phyloP scores from a whole-genome alignment of 768 basidiomycete species.

The Collybia sp. region DNA sequence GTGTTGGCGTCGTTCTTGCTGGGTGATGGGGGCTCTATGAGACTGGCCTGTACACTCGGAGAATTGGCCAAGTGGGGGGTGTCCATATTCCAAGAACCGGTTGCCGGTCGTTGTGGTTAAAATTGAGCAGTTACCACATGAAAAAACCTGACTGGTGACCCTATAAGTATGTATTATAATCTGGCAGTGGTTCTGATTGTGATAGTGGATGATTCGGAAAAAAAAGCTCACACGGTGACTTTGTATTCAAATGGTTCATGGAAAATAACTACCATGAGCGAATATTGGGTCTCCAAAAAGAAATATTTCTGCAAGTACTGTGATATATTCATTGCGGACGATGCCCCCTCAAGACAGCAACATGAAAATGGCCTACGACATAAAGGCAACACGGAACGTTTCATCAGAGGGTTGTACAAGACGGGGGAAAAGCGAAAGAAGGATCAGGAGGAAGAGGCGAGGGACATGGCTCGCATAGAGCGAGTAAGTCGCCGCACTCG shows the following conservation, averaged over 20 bases:
- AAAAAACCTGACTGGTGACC: too few species aligned
- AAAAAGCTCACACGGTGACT: too few species aligned
- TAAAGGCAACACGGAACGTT: slow-evolving; percentile 91
- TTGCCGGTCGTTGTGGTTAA: too few species aligned
- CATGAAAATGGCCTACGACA: slow-evolving; percentile 94
- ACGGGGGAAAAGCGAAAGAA: slow-evolving; percentile 83
- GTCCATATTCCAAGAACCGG: too few species aligned
- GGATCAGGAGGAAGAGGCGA: slow-evolving; percentile 78
- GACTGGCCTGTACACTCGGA: too few species aligned
- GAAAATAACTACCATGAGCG: slow-evolving; percentile 59
- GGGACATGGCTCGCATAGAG: slow-evolving; percentile 85
- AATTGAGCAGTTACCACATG: too few species aligned
- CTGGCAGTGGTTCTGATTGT: too few species aligned
- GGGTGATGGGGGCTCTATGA: too few species aligned
- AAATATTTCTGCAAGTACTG: slow-evolving; percentile 97
- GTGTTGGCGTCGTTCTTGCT: background rate
- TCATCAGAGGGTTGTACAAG: slow-evolving; percentile 91
- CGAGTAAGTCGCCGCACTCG: slow-evolving; percentile 40
- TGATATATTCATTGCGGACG: slow-evolving; percentile 94
- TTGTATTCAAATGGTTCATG: background rate
- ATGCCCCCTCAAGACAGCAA: slow-evolving; percentile 84
- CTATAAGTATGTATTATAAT: too few species aligned
- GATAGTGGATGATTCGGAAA: too few species aligned
- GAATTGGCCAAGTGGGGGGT: too few species aligned
- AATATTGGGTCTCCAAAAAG: slow-evolving; percentile 92